These are phyloP conservation scores for Amanita pseudoporphyria DNA, from an alignment of 768 basidiomycete genomes.

Conservation along the genomic window DNA sequence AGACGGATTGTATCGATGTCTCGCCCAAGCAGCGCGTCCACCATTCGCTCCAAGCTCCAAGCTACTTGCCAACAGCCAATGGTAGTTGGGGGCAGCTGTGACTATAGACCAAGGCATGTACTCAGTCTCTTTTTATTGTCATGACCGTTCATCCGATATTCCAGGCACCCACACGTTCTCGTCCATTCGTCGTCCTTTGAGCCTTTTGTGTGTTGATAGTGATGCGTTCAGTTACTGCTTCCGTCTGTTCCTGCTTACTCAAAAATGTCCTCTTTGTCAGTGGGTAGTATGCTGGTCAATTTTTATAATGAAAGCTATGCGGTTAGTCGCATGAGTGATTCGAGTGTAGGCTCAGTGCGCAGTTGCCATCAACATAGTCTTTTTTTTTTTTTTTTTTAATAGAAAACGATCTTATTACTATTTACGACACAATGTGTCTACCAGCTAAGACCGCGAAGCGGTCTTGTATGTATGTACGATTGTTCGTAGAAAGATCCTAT, in stretches of 20 bases:
- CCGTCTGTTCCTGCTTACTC: conserved; percentile 36
- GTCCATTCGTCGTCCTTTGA: conserved; percentile 34
- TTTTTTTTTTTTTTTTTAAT: too few species aligned
- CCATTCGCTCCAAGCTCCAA: conserved; percentile 44
- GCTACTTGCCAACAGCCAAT: too few species aligned
- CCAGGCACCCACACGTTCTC: conserved; percentile 77
- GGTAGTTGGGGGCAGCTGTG: too few species aligned
- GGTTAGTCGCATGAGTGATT: conserved; percentile 45
- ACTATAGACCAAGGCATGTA: too few species aligned
- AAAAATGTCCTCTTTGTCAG: conserved; percentile 39
- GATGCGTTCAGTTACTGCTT: conserved; percentile 76
- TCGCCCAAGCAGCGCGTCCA: conserved; percentile 52
- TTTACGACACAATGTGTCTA: too few species aligned
- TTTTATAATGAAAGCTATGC: conserved; percentile 53
- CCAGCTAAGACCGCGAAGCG: too few species aligned
- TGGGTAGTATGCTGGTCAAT: conserved; percentile 54
- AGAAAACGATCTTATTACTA: too few species aligned
- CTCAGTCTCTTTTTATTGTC: too few species aligned
- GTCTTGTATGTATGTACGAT: too few species aligned
- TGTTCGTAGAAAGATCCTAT: too few species aligned
- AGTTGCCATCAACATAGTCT: too few species aligned
- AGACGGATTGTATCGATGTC: conserved; percentile 46
- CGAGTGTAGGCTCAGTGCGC: conserved; percentile 45
- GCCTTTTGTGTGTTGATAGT: conserved; percentile 54
- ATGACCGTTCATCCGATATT: too few species aligned